These are phyloP conservation scores for Fusarium illudens DNA, from an alignment of 2,329 filamentous ascomycete species.

Conservation along the genomic window DNA sequence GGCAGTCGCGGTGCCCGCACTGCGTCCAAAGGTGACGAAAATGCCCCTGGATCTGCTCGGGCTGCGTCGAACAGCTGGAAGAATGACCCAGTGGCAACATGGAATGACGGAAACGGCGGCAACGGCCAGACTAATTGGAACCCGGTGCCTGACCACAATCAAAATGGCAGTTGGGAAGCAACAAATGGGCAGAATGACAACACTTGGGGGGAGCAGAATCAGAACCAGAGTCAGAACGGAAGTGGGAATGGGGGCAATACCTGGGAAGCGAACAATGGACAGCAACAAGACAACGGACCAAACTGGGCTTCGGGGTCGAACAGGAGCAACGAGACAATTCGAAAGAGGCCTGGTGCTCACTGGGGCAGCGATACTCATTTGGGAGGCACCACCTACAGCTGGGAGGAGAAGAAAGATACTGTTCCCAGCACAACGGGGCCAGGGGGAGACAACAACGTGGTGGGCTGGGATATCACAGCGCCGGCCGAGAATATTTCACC, in stretches of 20 bases:
- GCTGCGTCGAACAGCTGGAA: conserved; percentile 26
- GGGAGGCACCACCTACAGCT: background rate
- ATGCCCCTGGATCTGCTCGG: conserved; percentile 14
- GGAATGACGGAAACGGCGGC: conserved; percentile 23
- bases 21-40: conserved; percentile 18
- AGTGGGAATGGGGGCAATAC: background rate
- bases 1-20: conserved; percentile 21
- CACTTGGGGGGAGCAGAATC: background rate
- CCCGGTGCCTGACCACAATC: background rate
- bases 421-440: conserved; percentile 14
- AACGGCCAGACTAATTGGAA: conserved; percentile 2
- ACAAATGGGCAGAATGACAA: conserved; percentile 8
- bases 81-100: conserved; percentile 13
- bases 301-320: conserved; percentile 25
- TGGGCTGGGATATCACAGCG: conserved; percentile 15
- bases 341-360: conserved; percentile 25
- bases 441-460: conserved; percentile 29
- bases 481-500: background rate
- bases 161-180: conserved; percentile 5
- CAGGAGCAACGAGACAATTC: conserved; percentile 25
- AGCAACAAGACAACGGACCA: conserved; percentile 7
- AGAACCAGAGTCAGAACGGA: background rate
- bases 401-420: conserved; percentile 7
- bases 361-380: conserved; percentile 35
- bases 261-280: conserved; percentile 16